A percentile compares a stretch with the other conserved stretches of the same genome.
These are phyloP conservation scores for cucumber (Cucumis sativus) DNA, from an alignment of 306 rosid genomes.

Conservation along the genomic window Cucumber_9930_V3 NC_026660.2:22809001-22809500, in stretches of 20 bases:
- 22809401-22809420: not conserved
- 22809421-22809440: not conserved
- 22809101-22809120: not conserved
- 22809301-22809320: too few species aligned
- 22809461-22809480: too few species aligned
- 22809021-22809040: too few species aligned
- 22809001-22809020: not conserved
- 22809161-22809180: not conserved
- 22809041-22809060: not conserved
- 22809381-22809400: not conserved
- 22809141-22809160: not conserved
- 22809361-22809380: too few species aligned
- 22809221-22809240: too few species aligned
- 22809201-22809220: not conserved
- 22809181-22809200: too few species aligned
- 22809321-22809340: not conserved
- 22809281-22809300: too few species aligned
- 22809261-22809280: too few species aligned
- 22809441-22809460: too few species aligned
- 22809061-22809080: not conserved
- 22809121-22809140: not conserved
- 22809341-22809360: too few species aligned
- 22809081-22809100: not conserved
- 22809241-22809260: too few species aligned
- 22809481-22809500: too few species aligned